Conservation (phyloP, 1,139 yeast genomes). For the Pichia sp. region DNA sequence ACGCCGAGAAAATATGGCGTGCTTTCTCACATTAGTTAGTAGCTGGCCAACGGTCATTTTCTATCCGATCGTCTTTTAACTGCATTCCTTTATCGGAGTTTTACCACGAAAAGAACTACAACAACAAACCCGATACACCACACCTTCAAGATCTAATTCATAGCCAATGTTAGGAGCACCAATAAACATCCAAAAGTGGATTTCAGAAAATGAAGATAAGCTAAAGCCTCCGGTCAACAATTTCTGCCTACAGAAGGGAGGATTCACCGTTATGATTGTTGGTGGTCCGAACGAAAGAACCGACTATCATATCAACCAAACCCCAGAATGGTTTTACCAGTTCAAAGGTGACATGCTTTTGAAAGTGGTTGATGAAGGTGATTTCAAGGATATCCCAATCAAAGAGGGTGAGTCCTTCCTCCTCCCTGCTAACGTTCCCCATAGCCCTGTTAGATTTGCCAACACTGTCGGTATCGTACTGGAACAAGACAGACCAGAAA, state of each 20-base stretch:
- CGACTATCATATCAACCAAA: constrained; percentile 88
- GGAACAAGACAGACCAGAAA: constrained; percentile 87
- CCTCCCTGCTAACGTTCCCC: constrained; percentile 81
- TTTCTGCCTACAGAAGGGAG: constrained; percentile 84
- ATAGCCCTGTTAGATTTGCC: constrained; percentile 82
- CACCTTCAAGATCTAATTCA: no score
- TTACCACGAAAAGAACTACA: no score
- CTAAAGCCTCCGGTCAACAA: constrained; percentile 92
- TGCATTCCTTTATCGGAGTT: not conserved
- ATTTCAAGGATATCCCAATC: constrained; percentile 69
- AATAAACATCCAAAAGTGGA: constrained; percentile 75
- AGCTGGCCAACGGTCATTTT: not conserved
- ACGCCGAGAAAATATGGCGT: constrained; percentile 6
- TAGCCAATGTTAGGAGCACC: constrained; percentile 57
- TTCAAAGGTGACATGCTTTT: constrained; percentile 82
- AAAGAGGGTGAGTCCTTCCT: constrained; percentile 84
- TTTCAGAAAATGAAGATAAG: constrained; percentile 66
- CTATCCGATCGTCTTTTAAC: not conserved
- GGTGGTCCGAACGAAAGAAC: constrained; percentile 96
- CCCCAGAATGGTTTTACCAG: constrained; percentile 92
- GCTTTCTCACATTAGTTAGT: not conserved
- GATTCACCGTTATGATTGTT: constrained; percentile 87
- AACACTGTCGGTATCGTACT: constrained; percentile 87
- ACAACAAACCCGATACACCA: not conserved
- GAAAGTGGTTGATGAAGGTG: constrained; percentile 79